These are phyloP conservation scores for Pseudopithomyces chartarum DNA, from an alignment of 2,329 filamentous ascomycete species.

Conservation along the genomic window DNA sequence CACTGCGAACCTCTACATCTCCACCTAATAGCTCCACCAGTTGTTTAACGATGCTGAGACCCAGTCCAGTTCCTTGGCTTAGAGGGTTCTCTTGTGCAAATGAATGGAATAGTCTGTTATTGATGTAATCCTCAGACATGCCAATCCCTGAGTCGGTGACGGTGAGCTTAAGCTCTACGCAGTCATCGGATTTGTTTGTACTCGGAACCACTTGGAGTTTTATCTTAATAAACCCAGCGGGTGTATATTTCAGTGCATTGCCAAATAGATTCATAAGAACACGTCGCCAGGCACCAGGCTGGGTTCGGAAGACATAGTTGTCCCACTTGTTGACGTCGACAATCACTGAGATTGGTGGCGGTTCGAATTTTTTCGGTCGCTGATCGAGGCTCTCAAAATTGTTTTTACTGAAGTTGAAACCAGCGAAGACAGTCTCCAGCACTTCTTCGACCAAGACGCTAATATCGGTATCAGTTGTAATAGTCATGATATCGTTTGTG, in stretches of 20 bases:
- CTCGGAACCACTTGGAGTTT: constrained; percentile 39
- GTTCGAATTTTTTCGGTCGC: constrained; percentile 17
- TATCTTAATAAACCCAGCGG: constrained; percentile 42
- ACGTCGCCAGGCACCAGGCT: constrained; percentile 45
- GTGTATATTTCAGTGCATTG: constrained; percentile 47
- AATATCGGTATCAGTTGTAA: constrained; percentile 43
- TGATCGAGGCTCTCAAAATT: constrained; percentile 33
- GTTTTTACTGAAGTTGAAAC: constrained; percentile 40
- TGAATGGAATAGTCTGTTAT: constrained; percentile 43
- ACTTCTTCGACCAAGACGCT: constrained; percentile 43
- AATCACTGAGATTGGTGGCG: constrained; percentile 35
- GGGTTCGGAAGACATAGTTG: constrained; percentile 44
- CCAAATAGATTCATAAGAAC: constrained; percentile 49
- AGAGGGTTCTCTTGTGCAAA: constrained; percentile 48
- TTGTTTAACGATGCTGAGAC: constrained; percentile 47
- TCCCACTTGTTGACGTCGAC: constrained; percentile 42
- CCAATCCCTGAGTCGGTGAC: constrained; percentile 48
- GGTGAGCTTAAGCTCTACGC: constrained; percentile 36
- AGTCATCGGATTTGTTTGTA: constrained; percentile 23
- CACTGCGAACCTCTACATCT: constrained; percentile 43
- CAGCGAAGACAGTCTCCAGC: constrained; percentile 44
- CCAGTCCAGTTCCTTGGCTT: constrained; percentile 46
- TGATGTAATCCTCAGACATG: constrained; percentile 47
- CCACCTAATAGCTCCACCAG: constrained; percentile 45
- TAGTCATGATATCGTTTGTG: constrained; percentile 41